Evolutionary conservation across 768 basidiomycete species (phyloP).

Genomic region (Tulasnella sp.): DNA sequence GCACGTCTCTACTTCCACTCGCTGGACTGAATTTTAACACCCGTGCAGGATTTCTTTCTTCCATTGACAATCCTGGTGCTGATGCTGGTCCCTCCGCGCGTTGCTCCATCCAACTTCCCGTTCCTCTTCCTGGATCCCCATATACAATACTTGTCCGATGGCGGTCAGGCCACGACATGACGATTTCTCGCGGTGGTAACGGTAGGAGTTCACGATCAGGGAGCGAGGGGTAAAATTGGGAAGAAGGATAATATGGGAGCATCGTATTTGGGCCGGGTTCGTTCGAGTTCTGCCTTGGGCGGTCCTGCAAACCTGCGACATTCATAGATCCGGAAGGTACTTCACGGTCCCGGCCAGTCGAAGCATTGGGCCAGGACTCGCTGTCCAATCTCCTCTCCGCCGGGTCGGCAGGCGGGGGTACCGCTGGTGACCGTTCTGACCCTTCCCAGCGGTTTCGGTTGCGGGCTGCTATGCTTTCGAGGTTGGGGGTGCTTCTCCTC

Average conservation of each 20-base stretch:
- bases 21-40: constrained; percentile 83
- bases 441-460: not conserved
- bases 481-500: not conserved
- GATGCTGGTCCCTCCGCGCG: not conserved
- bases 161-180: constrained; percentile 43
- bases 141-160: constrained; percentile 61
- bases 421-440: not conserved
- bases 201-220: constrained; percentile 9
- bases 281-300: not conserved
- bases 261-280: constrained; percentile 1
- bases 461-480: not conserved
- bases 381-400: not conserved
- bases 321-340: not conserved
- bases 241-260: not conserved
- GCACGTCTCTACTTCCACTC: constrained; percentile 67
- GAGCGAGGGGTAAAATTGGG: not conserved
- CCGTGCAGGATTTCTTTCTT: constrained; percentile 56
- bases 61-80: constrained; percentile 44
- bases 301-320: not conserved
- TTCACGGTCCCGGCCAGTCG: not conserved
- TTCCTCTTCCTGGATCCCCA: constrained; percentile 65
- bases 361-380: not conserved
- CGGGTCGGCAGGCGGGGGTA: not conserved
- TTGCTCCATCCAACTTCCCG: constrained; percentile 49
- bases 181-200: constrained; percentile 17